Evolutionary conservation across 768 basidiomycete genomes (phyloP).

Genomic region (Suillus tomentosus): DNA sequence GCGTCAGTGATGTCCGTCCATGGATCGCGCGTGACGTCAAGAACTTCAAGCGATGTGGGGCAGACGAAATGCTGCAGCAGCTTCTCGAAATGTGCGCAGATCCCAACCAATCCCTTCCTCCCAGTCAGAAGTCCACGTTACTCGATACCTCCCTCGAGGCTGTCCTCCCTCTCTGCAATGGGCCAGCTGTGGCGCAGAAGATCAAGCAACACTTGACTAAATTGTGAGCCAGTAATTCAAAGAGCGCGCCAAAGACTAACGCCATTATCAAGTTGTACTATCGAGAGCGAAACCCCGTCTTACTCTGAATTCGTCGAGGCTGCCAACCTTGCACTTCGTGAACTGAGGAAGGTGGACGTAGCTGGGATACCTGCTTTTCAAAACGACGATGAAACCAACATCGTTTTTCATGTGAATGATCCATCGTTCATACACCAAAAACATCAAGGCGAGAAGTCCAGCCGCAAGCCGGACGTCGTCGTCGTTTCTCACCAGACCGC

Average conservation of each 20-base stretch:
- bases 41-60: not conserved
- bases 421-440: not conserved
- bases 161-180: conserved; percentile 11
- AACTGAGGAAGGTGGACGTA: not conserved
- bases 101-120: not conserved
- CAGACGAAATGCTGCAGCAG: conserved; percentile 2
- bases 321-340: not conserved
- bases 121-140: conserved; percentile 2
- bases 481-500: not conserved
- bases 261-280: not conserved
- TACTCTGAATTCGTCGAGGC: not conserved
- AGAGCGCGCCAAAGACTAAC: not conserved
- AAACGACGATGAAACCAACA: not conserved
- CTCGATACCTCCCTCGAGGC: not conserved
- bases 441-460: conserved; percentile 1
- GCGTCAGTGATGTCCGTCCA: not conserved
- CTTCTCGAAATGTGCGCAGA: conserved; percentile 7
- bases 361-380: not conserved
- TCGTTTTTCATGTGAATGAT: conserved; percentile 5
- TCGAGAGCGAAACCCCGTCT: not conserved
- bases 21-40: conserved; percentile 4
- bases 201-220: not conserved
- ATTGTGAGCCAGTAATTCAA: not conserved
- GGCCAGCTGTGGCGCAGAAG: not conserved
- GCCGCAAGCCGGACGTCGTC: conserved; percentile 6